Conservation (phyloP, 2,329 filamentous ascomycete genomes). For the Trichophyton rubrum region DNA sequence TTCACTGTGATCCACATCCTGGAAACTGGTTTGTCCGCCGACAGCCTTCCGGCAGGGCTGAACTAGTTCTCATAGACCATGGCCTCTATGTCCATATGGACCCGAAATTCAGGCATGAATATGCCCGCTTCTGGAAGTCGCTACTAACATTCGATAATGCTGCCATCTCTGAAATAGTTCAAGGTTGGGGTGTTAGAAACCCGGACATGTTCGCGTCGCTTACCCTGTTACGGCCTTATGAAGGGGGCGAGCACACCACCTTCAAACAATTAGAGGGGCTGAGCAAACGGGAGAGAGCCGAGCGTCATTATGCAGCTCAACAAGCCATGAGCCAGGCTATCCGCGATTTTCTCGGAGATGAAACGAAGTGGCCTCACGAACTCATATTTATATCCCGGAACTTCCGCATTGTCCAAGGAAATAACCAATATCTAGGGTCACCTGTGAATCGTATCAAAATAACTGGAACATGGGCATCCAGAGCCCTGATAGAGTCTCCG, state of each 20-base stretch:
- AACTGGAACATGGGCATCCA: conserved; percentile 78
- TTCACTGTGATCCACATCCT: conserved; percentile 94
- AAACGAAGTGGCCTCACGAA: conserved; percentile 79
- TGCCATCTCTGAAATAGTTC: conserved; percentile 59
- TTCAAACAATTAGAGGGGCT: conserved; percentile 42
- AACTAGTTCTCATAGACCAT: conserved; percentile 93
- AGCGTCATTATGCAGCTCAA: conserved; percentile 66
- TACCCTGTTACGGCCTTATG: conserved; percentile 80
- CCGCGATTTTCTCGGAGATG: conserved; percentile 69
- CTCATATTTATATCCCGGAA: conserved; percentile 87
- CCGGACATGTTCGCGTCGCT: conserved; percentile 84
- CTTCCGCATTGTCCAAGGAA: conserved; percentile 82
- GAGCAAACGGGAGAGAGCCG: conserved; percentile 42
- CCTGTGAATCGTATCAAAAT: conserved; percentile 89
- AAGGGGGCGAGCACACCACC: conserved; percentile 63
- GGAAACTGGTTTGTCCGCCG: conserved; percentile 95
- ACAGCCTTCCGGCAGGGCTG: conserved; percentile 64
- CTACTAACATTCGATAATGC: conserved; percentile 87
- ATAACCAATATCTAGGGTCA: conserved; percentile 80
- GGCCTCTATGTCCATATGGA: conserved; percentile 90
- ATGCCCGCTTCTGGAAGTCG: conserved; percentile 83
- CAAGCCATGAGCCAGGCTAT: conserved; percentile 58
- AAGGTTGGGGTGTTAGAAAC: conserved; percentile 75
- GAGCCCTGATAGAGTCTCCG: conserved; percentile 64
- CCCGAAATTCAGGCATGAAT: conserved; percentile 70